These are phyloP conservation scores for Coriaria nepalensis DNA, from an alignment of 306 rosid genomes.

Conservation along the genomic window DNA sequence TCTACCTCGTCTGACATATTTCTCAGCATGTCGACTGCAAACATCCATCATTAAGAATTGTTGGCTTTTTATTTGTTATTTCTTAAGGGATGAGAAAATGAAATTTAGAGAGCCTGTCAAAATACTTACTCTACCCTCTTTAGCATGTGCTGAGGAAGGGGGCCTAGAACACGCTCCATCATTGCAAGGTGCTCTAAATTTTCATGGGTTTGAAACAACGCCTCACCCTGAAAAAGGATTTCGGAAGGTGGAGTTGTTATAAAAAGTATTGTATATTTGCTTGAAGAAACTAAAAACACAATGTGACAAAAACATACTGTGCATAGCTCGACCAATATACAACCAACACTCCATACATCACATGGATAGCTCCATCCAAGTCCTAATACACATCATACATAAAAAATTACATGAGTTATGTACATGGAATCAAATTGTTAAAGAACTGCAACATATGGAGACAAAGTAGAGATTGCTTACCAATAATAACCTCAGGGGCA, in stretches of 20 bases:
- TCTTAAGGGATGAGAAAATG: too few relatives aligned
- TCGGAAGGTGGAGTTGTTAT: too few relatives aligned
- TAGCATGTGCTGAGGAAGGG: constrained; percentile 50
- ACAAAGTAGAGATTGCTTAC: constrained; percentile 20
- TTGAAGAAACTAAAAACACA: too few relatives aligned
- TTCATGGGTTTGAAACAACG: constrained; percentile 91
- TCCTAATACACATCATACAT: constrained; percentile 25
- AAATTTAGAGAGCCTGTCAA: too few relatives aligned
- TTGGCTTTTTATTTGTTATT: not conserved
- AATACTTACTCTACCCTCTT: constrained; percentile 65
- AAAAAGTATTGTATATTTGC: too few relatives aligned
- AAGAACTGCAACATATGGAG: not conserved
- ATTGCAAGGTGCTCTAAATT: constrained; percentile 92
- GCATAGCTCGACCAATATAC: constrained; percentile 89
- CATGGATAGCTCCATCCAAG: constrained; percentile 94
- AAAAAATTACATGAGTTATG: too few relatives aligned
- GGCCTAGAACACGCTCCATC: constrained; percentile 94
- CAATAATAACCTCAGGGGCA: constrained; percentile 96
- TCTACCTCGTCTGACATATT: constrained; percentile 75
- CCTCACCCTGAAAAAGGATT: constrained; percentile 54
- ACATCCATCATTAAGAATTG: not conserved
- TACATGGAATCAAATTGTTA: too few relatives aligned
- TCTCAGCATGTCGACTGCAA: constrained; percentile 72
- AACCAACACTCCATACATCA: constrained; percentile 94
- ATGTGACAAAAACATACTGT: constrained; percentile 29